phyloP scores from a whole-genome alignment of 306 rosid genomes.

The Vigna radiata region DNA sequence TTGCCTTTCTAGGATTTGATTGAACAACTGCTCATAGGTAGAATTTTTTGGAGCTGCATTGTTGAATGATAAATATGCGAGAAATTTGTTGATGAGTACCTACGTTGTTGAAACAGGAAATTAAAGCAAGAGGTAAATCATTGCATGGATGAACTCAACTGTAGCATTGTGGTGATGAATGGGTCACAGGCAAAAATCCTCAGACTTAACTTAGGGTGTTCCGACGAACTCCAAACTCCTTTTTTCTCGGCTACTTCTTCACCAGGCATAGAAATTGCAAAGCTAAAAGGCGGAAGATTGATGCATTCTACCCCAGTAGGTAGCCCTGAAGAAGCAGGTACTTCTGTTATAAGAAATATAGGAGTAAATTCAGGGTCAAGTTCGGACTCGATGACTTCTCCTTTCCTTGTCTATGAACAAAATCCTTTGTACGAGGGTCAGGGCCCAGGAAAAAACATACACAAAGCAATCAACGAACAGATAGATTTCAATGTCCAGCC shows the following conservation, averaged over 20 bases:
- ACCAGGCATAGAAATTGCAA: conserved; percentile 58
- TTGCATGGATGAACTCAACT: conserved; percentile 84
- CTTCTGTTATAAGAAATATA: conserved; percentile 64
- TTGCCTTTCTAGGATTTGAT: conserved; percentile 3
- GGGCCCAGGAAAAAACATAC: conserved; percentile 46
- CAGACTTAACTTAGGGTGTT: conserved; percentile 78
- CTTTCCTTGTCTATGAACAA: conserved; percentile 76
- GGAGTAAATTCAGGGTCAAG: conserved; percentile 68
- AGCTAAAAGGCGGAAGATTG: conserved; percentile 61
- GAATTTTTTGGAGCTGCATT: conserved; percentile 22
- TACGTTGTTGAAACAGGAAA: conserved; percentile 67
- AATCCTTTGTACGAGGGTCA: conserved; percentile 81
- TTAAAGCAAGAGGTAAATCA: conserved; percentile 87
- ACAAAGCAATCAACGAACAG: conserved; percentile 45
- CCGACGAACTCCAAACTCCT: conserved; percentile 79
- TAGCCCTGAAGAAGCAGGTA: conserved; percentile 81
- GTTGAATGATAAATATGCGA: not conserved
- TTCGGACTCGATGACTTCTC: conserved; percentile 65
- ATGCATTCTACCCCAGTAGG: conserved; percentile 84
- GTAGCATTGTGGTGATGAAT: conserved; percentile 87
- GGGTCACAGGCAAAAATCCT: conserved; percentile 83
- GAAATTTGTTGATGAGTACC: conserved; percentile 30
- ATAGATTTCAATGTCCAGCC: conserved; percentile 52
- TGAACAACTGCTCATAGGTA: conserved; percentile 26
- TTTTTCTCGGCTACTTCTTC: conserved; percentile 82